phyloP scores from a whole-genome alignment of 345 rosid species.

The Gossypium mustelinum region DNA sequence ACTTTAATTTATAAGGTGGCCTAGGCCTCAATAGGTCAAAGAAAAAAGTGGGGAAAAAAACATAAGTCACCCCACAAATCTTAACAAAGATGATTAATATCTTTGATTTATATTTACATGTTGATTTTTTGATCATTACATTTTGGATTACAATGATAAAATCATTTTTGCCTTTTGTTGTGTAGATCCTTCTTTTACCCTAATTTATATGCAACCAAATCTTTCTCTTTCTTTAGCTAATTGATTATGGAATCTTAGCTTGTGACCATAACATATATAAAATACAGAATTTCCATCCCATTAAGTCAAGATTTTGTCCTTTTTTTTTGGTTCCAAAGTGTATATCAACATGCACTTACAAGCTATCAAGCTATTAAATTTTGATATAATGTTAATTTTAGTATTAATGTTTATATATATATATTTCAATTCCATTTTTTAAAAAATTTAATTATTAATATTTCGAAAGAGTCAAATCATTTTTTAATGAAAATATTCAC shows the following conservation, averaged over 20 bases:
- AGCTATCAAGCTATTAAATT: no score
- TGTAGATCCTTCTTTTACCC: neutral
- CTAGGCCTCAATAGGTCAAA: constrained; percentile 15
- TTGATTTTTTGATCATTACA: constrained; percentile 11
- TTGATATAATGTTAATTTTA: neutral
- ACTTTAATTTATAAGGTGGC: constrained; percentile 10
- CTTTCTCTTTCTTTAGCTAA: neutral
- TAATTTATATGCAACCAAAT: neutral
- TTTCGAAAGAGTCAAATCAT: no score
- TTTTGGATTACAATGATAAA: neutral
- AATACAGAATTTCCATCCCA: neutral
- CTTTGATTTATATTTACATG: constrained; percentile 19
- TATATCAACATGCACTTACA: no score
- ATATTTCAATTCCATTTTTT: no score
- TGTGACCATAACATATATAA: neutral
- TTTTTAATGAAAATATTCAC: no score
- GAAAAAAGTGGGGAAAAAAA: neutral
- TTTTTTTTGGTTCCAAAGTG: neutral
- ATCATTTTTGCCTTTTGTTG: neutral
- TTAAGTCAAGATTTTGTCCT: neutral
- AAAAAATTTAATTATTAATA: no score
- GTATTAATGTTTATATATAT: neutral
- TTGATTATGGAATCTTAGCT: constrained; percentile 8
- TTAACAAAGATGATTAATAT: constrained; percentile 19
- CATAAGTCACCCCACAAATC: constrained; percentile 22